Base-by-base conservation (phyloP, 202 grass and related monocot species). In the Setaria viridis region DNA sequence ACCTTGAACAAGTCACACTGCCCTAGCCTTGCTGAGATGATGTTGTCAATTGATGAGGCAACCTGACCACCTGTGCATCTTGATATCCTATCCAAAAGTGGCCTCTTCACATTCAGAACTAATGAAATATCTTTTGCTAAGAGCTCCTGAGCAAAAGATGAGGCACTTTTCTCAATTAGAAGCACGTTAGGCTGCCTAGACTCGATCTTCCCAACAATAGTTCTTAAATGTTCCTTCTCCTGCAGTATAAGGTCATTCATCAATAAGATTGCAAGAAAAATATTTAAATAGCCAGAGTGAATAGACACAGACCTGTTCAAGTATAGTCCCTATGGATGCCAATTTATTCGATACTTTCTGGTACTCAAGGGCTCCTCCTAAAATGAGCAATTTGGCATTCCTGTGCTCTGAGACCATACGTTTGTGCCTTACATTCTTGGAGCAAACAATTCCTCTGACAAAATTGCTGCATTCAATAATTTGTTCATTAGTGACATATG, bases 361-460 rank as follows among this genome's bases (percentile, higher is more conserved):
- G 74, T 93, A 95, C 75, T 98, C 93, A 34, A 98, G 77, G 55
- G 93, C 74, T 41, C 95, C 95, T 90, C 89, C 95, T 77, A 95
- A 85, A 90, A 98, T 89, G 85, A 98, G 89, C 85, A 98, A 79
- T 80, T 74, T 93, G 83, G 88, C 93, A 51, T 90, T 92, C 74
- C 50, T 82, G 78, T 95, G 88, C 68, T 92, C 91, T 9, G 91
- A 92, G 4, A 98, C 74, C 95, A 98, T 98, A 51, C 93, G 87
- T 65, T 95, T 98, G 80, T 95, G 93, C 55, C 93, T 98, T 80
- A 98, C 43, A 91, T 98, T 98, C 79, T 98, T 98, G n/a, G 95
- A 92, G 87, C 95, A 98, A 80, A 95, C 95, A 69, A 98, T 85
- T 71, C 95, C 95, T 84, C 87, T 95, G 39, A 98, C 67, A 85